Evolutionary conservation across 192 early-diverging fungal genomes (phyloP), one percentile per base, ranked within the genome.

Genomic region (Linnemannia exigua): DNA sequence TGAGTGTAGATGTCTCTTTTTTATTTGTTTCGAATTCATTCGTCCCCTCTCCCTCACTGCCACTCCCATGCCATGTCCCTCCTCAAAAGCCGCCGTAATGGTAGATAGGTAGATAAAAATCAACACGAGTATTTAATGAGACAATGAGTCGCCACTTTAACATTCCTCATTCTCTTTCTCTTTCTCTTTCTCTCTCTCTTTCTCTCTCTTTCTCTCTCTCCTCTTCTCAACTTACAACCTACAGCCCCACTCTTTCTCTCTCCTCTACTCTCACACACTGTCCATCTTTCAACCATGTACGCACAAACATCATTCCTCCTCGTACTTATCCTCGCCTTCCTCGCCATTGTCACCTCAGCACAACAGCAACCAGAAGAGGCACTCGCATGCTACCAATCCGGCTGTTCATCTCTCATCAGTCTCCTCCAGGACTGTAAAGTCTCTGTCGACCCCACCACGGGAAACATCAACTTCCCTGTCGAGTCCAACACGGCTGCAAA

Each of bases 401-500:
- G 25, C 19, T 74, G 72, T 51, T 36, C 72, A 0, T 9, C 50
- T 2, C 51, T 74, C 20, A 51, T 74, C 35, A 16, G 16, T 11
- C 72, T 51, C 5, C 50, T 74, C 36, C 28, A 74, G 22, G 50
- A 74, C 1, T 74, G 72, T 35, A 48, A 54, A 36, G 8, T 74
- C 36, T 20, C 72, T 3, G 36, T 74, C 19, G 72, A 74, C 5
- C 28, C 72, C 50, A 38, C 50, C 9, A 37, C 50, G 0, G 72
- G 72, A 14, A 74, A 74, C 20, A 54, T 74, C 33, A 74, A 58
- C 52, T 74, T 74, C 7, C 70, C 70, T 31, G 47, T 47, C 14
- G 38, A 44, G 15, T 7, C 28, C 44, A 70, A 70, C 68, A 70
- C 68, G 9, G 38, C 36, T 33, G 35, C n/a, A 6, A n/a, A n/a